Evolutionary conservation across 805 yeast genomes (phyloP), one percentile per base, ranked within the genome.

Genomic region (Wickerhamiella australiensis): DNA sequence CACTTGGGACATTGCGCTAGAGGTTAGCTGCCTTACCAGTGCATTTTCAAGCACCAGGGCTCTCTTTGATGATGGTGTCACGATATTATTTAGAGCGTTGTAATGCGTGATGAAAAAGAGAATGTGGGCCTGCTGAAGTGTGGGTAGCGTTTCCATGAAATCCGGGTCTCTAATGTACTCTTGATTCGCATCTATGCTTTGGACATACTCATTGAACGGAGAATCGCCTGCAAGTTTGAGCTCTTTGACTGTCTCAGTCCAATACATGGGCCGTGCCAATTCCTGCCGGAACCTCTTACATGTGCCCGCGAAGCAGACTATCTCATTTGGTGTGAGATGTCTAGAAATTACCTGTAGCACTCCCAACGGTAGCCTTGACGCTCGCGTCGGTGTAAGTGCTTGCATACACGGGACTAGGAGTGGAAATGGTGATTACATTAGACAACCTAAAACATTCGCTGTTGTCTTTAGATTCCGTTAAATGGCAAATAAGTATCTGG

Each of bases 401-500:
- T 25, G 20, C 47, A 45, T 45, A 18, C 3, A 27, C 33, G 27
- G 6, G 27, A 25, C 27, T 25, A 9, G 27, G 27, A 6, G 20
- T 35, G 25, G 42, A 5, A n/a, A n/a, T n/a, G n/a, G 17, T 33
- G 38, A 33, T 33, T 33, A 33, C 38, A 33, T 20, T 12, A 33
- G 38, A 33, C 38, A 33, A 33, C 38, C 18, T 15, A 12, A 33
- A 33, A 12, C 33, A 11, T 11, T 29, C n/a, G n/a, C n/a, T n/a
- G n/a, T n/a, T n/a, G n/a, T n/a, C n/a, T n/a, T n/a, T n/a, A n/a
- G n/a, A n/a, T 29, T 29, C 33, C 9, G 9, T 25, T 29, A 4
- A 5, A 33, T 33, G 38, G 38, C 38, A n/a, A 33, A 33, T 17
- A 52, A 50, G 44, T 68, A 68, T 50, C 58, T 78, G 46, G 65